A percentile compares a stretch with the other conserved stretches of the same genome.
These are phyloP conservation scores for Orbilia brochopaga DNA, from an alignment of 2,329 filamentous ascomycete species.

Conservation along the genomic window DNA sequence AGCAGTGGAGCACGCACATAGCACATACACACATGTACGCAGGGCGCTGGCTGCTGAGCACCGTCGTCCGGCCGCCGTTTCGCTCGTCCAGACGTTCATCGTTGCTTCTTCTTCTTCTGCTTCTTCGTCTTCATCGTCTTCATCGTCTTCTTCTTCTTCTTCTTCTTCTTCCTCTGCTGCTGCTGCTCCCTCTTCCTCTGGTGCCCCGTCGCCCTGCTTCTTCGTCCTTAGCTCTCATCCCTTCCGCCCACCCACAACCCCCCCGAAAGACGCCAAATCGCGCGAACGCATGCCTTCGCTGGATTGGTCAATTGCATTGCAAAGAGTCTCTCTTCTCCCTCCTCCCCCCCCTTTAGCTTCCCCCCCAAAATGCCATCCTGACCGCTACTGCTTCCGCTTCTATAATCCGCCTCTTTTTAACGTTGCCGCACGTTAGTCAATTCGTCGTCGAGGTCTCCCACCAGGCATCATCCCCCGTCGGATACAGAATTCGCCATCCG, in stretches of 20 bases:
- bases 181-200: too few species aligned
- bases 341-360: background rate
- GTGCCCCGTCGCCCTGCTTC: background rate
- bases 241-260: background rate
- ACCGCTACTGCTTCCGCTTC: background rate
- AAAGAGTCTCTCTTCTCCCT: background rate
- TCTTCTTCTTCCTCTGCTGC: too few species aligned
- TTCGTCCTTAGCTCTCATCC: background rate
- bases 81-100: too few species aligned
- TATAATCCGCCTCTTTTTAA: background rate
- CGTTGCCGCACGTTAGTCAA: background rate
- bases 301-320: conserved; percentile 3
- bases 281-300: conserved; percentile 4
- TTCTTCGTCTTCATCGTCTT: too few species aligned
- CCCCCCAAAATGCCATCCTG: background rate
- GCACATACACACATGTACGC: too few species aligned
- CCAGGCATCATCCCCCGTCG: too few species aligned
- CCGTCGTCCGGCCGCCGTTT: too few species aligned
- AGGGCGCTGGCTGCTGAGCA: too few species aligned
- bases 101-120: too few species aligned
- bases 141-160: too few species aligned
- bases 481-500: too few species aligned
- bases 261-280: conserved; percentile 2
- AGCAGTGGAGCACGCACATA: too few species aligned
- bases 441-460: background rate